Base-by-base conservation (phyloP, 228 moss, liverwort and hornwort genomes). In the Sphagnum magellanicum region DNA sequence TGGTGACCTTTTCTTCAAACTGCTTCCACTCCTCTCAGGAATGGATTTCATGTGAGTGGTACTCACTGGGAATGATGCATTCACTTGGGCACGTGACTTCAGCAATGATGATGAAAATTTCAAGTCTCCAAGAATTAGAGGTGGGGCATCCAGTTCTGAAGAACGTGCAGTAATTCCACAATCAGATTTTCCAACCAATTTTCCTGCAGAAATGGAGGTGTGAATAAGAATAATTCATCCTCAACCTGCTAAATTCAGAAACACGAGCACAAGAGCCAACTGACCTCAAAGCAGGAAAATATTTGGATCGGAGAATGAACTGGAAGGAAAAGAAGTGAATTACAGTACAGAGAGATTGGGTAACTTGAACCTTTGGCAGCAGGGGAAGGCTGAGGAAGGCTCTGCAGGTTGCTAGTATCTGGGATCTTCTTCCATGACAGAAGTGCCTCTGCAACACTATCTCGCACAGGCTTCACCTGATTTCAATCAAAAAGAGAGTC, bases 381-480 rank as follows among this genome's bases (percentile, higher is more conserved):
- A 8, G 12, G 12, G 55, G 55, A 55, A 8, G 55, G 55, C 9
- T 8, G 55, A 55, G 55, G 9, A 55, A 12, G 32, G 81, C 79
- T 51, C 67, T 72, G 59, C 59, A 69, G 15, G 4, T 53, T 71
- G 52, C 75, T 78, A 52, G 73, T 65, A 67, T 76, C 75, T 49
- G 83, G 71, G 49, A 86, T 49, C 55, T 68, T 72, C 73, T 87
- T 98, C 97, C 97, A 98, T 48, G 85, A 74, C 16, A 87, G 88
- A 51, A 93, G 80, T 32, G 97, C 97, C 68, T 93, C 84, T 11
- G 6, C 69, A 10, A 91, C 84, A 69, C 90, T 88, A 15, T 98
- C 91, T 63, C 90, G 78, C 49, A 98, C 90, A 50, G 79, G 89
- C 75, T 91, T 98, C 52, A 98, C 91, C 92, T 95, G 61, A 55